Evolutionary conservation across 352 stramenopile species (phyloP).

Genomic region (Globisporangium lucens): DNA sequence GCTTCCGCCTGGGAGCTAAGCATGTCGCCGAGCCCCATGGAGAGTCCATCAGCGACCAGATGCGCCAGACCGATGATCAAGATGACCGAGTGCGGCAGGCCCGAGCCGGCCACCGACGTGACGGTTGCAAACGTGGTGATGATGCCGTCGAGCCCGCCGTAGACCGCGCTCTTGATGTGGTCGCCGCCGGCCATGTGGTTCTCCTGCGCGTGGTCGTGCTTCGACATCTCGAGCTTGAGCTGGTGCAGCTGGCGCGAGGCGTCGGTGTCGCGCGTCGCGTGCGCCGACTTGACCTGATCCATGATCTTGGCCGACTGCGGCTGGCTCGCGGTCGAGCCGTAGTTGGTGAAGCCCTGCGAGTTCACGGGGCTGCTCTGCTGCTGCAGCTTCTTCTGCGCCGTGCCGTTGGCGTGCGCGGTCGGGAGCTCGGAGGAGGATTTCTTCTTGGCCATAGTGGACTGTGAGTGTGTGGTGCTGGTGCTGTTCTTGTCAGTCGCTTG

Average conservation of each 20-base stretch:
- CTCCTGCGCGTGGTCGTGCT: slow-evolving; percentile 60
- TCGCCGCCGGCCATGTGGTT: slow-evolving; percentile 69
- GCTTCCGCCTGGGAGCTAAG: slow-evolving; percentile 92
- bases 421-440: slow-evolving; percentile 9
- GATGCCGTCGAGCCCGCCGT: slow-evolving; percentile 95
- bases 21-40: slow-evolving; percentile 95
- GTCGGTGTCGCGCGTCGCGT: slow-evolving; percentile 41
- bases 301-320: slow-evolving; percentile 33
- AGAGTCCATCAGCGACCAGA: slow-evolving; percentile 93
- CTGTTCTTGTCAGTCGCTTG: not conserved
- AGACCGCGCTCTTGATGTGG: slow-evolving; percentile 89
- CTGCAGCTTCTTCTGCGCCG: slow-evolving; percentile 6
- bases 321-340: slow-evolving; percentile 27
- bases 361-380: slow-evolving; percentile 21
- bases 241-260: slow-evolving; percentile 63
- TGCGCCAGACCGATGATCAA: slow-evolving; percentile 95
- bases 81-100: slow-evolving; percentile 86
- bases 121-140: slow-evolving; percentile 96
- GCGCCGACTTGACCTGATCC: slow-evolving; percentile 55
- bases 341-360: slow-evolving; percentile 33
- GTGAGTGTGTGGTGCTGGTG: not conserved
- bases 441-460: slow-evolving; percentile 16
- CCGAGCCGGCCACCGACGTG: slow-evolving; percentile 90
- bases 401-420: slow-evolving; percentile 3
- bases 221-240: slow-evolving; percentile 58